Percentiles rank a stretch among this genome's conserved stretches.
phyloP scores from a whole-genome alignment of 2,329 filamentous ascomycete genomes.

The Ophidiomyces ophidiicola region DNA sequence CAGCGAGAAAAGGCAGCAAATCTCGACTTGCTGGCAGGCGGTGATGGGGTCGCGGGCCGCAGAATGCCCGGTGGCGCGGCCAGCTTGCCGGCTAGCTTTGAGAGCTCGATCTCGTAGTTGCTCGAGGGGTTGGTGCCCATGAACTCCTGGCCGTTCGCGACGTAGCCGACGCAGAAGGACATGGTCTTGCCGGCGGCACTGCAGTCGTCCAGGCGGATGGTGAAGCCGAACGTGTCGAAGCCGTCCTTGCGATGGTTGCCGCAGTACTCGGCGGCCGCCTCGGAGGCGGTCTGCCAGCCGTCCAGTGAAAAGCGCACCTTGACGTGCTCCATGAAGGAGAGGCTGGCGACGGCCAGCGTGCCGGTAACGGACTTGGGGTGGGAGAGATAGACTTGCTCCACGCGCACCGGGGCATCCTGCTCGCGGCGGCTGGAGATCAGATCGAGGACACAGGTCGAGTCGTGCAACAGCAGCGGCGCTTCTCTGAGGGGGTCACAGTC shows the following conservation, averaged over 20 bases:
- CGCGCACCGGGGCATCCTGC: constrained; percentile 1
- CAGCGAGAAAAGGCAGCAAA: constrained; percentile 6
- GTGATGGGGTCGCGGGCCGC: neutral
- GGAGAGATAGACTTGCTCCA: constrained; percentile 8
- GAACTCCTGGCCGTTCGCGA: constrained; percentile 6
- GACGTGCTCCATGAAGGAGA: constrained; percentile 5
- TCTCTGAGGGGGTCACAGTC: constrained; percentile 4
- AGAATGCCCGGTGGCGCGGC: too few species aligned
- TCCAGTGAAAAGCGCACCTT: constrained; percentile 7
- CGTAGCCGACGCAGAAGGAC: constrained; percentile 9
- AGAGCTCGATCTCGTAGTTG: constrained; percentile 6
- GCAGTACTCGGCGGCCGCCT: constrained; percentile 7
- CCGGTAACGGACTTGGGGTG: constrained; percentile 5
- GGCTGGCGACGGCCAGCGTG: constrained; percentile 5
- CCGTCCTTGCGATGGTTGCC: constrained; percentile 5
- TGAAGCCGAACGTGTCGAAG: constrained; percentile 7
- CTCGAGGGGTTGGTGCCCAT: constrained; percentile 3
- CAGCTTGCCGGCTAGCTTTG: constrained; percentile 2
- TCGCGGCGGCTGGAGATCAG: constrained; percentile 7
- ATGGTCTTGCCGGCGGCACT: constrained; percentile 4
- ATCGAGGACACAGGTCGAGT: constrained; percentile 9
- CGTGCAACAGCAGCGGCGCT: constrained; percentile 2
- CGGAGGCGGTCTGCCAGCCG: constrained; percentile 6
- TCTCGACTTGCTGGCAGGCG: neutral
- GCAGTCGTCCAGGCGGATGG: constrained; percentile 1